Percentiles rank a stretch among this genome's conserved stretches.
Evolutionary conservation across 768 basidiomycete species (phyloP).

Genomic region (Rhodotorula babjevae): DNA sequence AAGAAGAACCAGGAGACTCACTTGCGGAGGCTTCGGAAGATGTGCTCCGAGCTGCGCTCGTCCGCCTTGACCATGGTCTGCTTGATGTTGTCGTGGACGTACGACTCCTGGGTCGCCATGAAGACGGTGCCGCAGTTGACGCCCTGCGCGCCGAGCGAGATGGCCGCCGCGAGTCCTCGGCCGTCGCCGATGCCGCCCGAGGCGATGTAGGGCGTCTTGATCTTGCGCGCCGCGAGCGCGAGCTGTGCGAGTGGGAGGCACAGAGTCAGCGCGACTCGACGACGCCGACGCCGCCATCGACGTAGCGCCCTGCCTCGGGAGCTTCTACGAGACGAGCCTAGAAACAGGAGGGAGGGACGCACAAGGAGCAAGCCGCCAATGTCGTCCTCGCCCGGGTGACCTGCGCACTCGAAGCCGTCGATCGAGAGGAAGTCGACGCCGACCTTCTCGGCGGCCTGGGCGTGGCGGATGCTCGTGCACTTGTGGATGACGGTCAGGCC

Average conservation of each 20-base stretch:
- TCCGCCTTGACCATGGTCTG: constrained; percentile 76
- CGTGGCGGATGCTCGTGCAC: constrained; percentile 79
- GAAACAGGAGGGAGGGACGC: constrained; percentile 21
- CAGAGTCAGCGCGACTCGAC: too few relatives aligned
- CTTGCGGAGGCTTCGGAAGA: constrained; percentile 68
- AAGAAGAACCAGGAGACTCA: not conserved
- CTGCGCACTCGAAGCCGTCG: constrained; percentile 55
- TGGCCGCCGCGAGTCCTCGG: constrained; percentile 71
- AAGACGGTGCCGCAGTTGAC: constrained; percentile 90
- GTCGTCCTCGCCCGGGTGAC: constrained; percentile 91
- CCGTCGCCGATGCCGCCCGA: constrained; percentile 87
- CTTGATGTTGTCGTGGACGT: constrained; percentile 66
- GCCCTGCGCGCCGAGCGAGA: constrained; percentile 69
- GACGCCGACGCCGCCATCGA: too few relatives aligned
- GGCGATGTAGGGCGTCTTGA: constrained; percentile 79
- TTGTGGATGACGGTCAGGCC: constrained; percentile 77
- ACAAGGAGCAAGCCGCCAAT: constrained; percentile 82
- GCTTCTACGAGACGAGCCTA: too few relatives aligned
- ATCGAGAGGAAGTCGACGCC: constrained; percentile 26
- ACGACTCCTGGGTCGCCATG: constrained; percentile 85
- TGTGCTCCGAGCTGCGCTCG: constrained; percentile 71
- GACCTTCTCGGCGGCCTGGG: constrained; percentile 64
- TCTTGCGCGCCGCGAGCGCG: constrained; percentile 58
- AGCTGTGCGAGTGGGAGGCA: constrained; percentile 15
- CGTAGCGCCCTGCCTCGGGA: too few relatives aligned